Evolutionary conservation across 192 early-diverging fungal species (phyloP).

Genomic region (Linnemannia schmuckeri): DNA sequence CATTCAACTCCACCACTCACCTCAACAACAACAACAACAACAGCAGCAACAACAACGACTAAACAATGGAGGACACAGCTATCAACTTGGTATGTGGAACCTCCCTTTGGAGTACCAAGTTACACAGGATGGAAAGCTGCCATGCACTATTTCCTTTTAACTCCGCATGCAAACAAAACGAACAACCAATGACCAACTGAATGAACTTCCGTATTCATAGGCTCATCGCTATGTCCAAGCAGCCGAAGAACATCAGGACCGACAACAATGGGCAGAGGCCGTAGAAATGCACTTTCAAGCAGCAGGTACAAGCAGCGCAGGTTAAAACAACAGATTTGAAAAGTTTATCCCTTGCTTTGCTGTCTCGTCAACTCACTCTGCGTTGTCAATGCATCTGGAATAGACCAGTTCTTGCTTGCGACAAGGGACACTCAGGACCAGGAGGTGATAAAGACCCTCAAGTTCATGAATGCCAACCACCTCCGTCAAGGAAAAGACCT

Average conservation of each 20-base stretch:
- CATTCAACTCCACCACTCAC: background rate
- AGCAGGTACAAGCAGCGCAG: constrained; percentile 62
- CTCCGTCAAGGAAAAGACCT: constrained; percentile 75
- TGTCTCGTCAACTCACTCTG: background rate
- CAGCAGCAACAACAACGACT: too few relatives aligned
- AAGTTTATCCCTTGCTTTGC: background rate
- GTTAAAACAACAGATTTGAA: too few relatives aligned
- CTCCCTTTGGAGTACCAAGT: background rate
- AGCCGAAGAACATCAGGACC: constrained; percentile 73
- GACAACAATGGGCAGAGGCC: constrained; percentile 69
- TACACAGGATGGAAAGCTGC: background rate
- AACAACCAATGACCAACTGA: background rate
- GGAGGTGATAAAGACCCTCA: constrained; percentile 74
- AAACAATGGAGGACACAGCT: constrained; percentile 33
- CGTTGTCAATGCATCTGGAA: too few relatives aligned
- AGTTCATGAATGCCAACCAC: constrained; percentile 76
- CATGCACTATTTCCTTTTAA: background rate
- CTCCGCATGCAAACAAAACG: background rate
- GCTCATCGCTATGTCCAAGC: constrained; percentile 74
- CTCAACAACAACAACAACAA: background rate
- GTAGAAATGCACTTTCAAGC: constrained; percentile 75
- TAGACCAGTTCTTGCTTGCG: constrained; percentile 52
- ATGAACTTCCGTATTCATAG: constrained; percentile 33
- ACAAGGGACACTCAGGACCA: constrained; percentile 38
- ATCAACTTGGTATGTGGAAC: constrained; percentile 29